Conservation (phyloP, 108 stramenopile genomes). For the Heterococcus sp. region DNA sequence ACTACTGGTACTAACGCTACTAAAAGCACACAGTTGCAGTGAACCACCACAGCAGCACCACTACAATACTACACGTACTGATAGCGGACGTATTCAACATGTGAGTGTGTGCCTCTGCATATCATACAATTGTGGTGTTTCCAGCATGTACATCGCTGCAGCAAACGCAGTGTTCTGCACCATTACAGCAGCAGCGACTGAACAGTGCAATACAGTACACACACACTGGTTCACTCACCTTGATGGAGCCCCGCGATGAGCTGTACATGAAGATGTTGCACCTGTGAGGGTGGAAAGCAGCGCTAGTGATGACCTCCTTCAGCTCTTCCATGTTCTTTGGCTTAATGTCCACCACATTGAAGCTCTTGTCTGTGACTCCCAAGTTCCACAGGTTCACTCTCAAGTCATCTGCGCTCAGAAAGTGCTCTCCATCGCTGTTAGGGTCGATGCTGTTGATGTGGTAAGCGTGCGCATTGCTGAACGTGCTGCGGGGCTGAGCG, state of each 20-base stretch:
- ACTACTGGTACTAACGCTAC: no score
- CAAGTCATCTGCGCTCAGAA: constrained; percentile 67
- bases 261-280: constrained; percentile 59
- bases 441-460: constrained; percentile 65
- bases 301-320: constrained; percentile 68
- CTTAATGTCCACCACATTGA: constrained; percentile 65
- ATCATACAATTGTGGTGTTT: no score
- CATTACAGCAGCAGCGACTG: no score
- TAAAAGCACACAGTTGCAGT: no score
- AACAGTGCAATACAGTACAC: no score
- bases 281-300: constrained; percentile 62
- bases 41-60: no score
- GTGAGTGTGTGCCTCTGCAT: no score
- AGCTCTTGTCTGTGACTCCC: constrained; percentile 37
- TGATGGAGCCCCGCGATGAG: constrained; percentile 58
- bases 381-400: constrained; percentile 66
- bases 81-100: no score
- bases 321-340: constrained; percentile 70
- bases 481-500: constrained; percentile 45
- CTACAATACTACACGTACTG: no score
- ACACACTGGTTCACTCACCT: no score
- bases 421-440: constrained; percentile 62
- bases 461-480: constrained; percentile 66
- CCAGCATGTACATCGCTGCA: no score
- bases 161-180: no score